Base-by-base conservation (phyloP, 1,284 basidiomycete species). In the Ganoderma multipileum region DNA sequence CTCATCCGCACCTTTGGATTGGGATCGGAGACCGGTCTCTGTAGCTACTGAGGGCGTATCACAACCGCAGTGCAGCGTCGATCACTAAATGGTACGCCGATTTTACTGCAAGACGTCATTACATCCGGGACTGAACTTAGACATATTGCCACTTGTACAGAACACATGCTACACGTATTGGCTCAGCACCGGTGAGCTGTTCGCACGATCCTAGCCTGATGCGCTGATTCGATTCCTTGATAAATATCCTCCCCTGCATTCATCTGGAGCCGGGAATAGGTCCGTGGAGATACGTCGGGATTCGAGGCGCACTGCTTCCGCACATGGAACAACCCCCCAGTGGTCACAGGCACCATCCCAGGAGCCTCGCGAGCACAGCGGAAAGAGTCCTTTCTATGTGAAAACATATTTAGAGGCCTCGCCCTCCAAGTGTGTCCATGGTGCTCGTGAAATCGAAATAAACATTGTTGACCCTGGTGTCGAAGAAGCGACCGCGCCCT, bases 341-440 rank as follows among this genome's bases (percentile, higher is more conserved):
- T 55, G 16, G 30, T 55, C 52, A 55, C 52, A 55, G 52, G 52
- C 28, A 55, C 52, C 47, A 50, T 50, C 47, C 28, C 28, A 55
- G 52, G 52, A 30, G 33, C 28, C 14, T 30, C 14, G 16, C 18
- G 52, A 55, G 28, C 14, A 33, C 28, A 30, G 9, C 23, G 23
- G 47, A 50, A 26, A 26, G 11, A 50, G 47, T 26, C 23, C 47
- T 14, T 50, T 14, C 47, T 50, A 26, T 50, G 47, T 26, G 23
- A 26, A 50, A 50, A 26, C 23, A 50, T 50, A 26, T 26, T 50
- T 50, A 2, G 47, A 50, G n/a, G 47, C 47, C 9, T 26, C 47
- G 23, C 23, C 11, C 11, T 50, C 23, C 23, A 26, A 50, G 44
- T 50, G 23, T 26, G 47, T 26, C 47, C 23, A 23, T 26, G 47